Evolutionary conservation across 768 basidiomycete genomes (phyloP).

Genomic region (Xerocomus spinulosus): DNA sequence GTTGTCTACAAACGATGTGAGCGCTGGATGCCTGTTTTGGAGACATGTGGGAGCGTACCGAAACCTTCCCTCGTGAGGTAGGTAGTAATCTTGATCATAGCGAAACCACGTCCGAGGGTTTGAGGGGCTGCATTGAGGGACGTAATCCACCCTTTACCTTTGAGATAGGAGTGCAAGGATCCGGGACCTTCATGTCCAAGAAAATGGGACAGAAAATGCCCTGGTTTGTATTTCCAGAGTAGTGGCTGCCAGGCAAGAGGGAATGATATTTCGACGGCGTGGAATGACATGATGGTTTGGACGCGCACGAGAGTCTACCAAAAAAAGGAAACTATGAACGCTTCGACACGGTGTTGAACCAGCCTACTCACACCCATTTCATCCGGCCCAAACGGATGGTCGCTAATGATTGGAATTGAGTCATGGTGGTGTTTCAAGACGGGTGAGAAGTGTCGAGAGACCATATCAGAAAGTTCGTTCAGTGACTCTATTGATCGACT

Average conservation of each 20-base stretch:
- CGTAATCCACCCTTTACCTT: slow-evolving; percentile 83
- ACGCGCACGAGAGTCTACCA: slow-evolving; percentile 71
- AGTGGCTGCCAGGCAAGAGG: slow-evolving; percentile 69
- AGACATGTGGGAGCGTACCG: slow-evolving; percentile 42
- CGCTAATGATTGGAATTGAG: slow-evolving; percentile 55
- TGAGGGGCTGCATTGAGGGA: slow-evolving; percentile 66
- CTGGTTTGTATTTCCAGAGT: slow-evolving; percentile 76
- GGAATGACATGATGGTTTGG: slow-evolving; percentile 87
- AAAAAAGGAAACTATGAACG: slow-evolving; percentile 6
- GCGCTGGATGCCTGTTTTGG: not conserved
- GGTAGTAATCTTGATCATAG: slow-evolving; percentile 81
- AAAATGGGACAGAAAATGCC: slow-evolving; percentile 70
- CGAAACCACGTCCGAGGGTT: slow-evolving; percentile 75
- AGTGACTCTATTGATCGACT: slow-evolving; percentile 53
- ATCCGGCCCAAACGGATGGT: slow-evolving; percentile 72
- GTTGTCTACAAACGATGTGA: slow-evolving; percentile 42
- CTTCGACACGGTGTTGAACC: slow-evolving; percentile 1
- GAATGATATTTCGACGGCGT: slow-evolving; percentile 79
- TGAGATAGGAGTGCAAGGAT: slow-evolving; percentile 86
- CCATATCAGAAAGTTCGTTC: slow-evolving; percentile 62
- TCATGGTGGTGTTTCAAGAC: slow-evolving; percentile 60
- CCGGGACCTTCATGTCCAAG: slow-evolving; percentile 92
- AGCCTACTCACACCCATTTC: slow-evolving; percentile 69
- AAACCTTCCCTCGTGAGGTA: slow-evolving; percentile 84
- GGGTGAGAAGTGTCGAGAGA: slow-evolving; percentile 65